Evolutionary conservation across 371 early-diverging fungal species (phyloP).

Genomic region (Mortierella sp.): DNA sequence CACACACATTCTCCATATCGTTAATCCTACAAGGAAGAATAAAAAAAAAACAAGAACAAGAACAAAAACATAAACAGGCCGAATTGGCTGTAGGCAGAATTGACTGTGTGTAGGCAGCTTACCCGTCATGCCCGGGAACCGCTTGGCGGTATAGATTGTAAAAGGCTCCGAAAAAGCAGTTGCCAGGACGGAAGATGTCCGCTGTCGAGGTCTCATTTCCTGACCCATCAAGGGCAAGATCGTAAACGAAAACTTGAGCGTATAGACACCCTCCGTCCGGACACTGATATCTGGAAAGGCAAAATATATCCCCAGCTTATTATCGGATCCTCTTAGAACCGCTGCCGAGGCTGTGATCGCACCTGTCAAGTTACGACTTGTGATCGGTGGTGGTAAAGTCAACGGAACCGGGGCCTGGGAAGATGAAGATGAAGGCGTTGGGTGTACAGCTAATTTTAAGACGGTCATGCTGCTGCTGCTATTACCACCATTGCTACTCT

Average conservation of each 20-base stretch:
- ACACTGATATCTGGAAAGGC: slow-evolving; percentile 88
- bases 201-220: slow-evolving; percentile 52
- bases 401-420: too few species aligned
- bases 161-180: slow-evolving; percentile 66
- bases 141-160: slow-evolving; percentile 69
- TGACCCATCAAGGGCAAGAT: slow-evolving; percentile 46
- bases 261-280: slow-evolving; percentile 80
- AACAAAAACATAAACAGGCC: slow-evolving; percentile 3
- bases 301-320: slow-evolving; percentile 78
- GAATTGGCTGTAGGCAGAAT: background rate
- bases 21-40: too few species aligned
- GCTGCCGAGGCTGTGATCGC: slow-evolving; percentile 58
- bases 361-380: too few species aligned
- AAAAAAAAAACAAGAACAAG: background rate
- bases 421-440: too few species aligned
- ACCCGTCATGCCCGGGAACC: slow-evolving; percentile 76
- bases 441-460: too few species aligned
- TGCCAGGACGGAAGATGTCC: slow-evolving; percentile 64
- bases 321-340: slow-evolving; percentile 70
- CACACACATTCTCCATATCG: background rate
- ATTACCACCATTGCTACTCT: too few species aligned
- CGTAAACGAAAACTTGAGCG: slow-evolving; percentile 65
- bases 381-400: too few species aligned
- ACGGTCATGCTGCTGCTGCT: too few species aligned
- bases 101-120: slow-evolving; percentile 18